Base-by-base conservation (phyloP, 495 filamentous ascomycete species). In the Extremus antarcticus region DNA sequence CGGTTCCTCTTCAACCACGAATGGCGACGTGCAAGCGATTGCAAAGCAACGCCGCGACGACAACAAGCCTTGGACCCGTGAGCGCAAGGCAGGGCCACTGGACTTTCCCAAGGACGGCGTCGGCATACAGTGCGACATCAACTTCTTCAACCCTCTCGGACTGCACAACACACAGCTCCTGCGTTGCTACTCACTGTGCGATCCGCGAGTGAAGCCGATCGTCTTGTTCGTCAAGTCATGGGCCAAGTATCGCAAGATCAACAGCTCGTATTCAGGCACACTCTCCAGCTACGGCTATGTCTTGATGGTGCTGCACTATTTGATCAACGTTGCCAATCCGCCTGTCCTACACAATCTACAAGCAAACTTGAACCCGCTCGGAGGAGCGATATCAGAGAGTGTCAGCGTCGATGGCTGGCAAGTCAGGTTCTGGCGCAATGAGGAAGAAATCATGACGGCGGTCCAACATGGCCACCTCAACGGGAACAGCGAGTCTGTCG, bases 291-390 rank as follows among this genome's bases (percentile, higher is more conserved):
- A 94, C 65, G 88, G 88, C 46, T 94, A 89, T 67, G 86, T 88
- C n/a, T 73, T 94, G 7, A 90, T 94, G 86, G 82, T 87, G n/a
- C 71, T 94, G n/a, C 88, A 94, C 65, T 92, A 89, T 60, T 81
- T 94, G 25, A 74, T 88, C 57, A 91, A 94, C 61, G 64, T 92
- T 51, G 85, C 78, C 15, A 68, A 77, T 32, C 88, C 88, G 2
- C 85, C 87, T 38, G 81, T 94, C n/a, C 76, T 83, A 43, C 85
- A 82, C 0, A 94, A 94, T 64, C 74, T 94, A 9, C 88, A 92
- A 65, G 62, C 71, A 15, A 57, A 39, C 22, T 70, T 65, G 70
- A 63, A 53, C 38, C 62, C 61, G 32, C 52, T 49, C 22, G 39
- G 59, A 23, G 20, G 64, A 38, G 56, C 72, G n/a, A 56, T 65